Base-by-base conservation (phyloP, 257 asterid genomes). In the Agastache rugosa region DNA sequence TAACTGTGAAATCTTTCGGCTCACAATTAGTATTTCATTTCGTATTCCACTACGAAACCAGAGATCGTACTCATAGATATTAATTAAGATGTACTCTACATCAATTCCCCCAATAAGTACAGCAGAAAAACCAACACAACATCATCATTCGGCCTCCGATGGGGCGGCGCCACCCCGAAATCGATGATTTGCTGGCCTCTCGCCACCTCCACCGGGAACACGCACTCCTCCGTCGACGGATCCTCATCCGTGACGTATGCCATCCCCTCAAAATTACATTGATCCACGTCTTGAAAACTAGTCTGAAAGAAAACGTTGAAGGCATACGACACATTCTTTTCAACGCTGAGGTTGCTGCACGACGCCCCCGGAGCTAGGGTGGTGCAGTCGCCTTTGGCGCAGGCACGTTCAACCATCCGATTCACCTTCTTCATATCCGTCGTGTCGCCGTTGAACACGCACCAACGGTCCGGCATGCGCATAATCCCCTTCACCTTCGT, bases 181-280 rank as follows among this genome's bases (percentile, higher is more conserved):
- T 60, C 41, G 12, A 60, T 29, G 12, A 34, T 16, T 6, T 75
- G 80, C 25, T 31, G 71, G 8, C 85, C 87, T 11, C 19, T 59
- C 17, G 84, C 76, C 15, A 86, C 87, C 76, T 82, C 87, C 47
- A 86, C 81, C 0, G 87, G 86, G 63, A 86, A 86, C 34, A 27
- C 6, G 37, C 91, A 84, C 19, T 34, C 51, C 0, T 8, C 58
- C 6, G 71, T 71, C 3, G 91, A 84, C 2, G 87, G 84, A 69
- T 86, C 55, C 0, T 56, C 54, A 10, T 29, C 27, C 4, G 74
- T 48, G 14, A 84, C 51, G 23, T 0, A 11, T 0, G 75, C 87
- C 16, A 72, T 16, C 22, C 87, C 87, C 0, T 54, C 15, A 14
- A 54, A 54, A 54, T 54, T 15, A n/a, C 87, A 83, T 0, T 48